Evolutionary conservation across 2,329 filamentous ascomycete species (phyloP), one percentile per base, ranked within the genome.

Genomic region (Curvularia lunata): DNA sequence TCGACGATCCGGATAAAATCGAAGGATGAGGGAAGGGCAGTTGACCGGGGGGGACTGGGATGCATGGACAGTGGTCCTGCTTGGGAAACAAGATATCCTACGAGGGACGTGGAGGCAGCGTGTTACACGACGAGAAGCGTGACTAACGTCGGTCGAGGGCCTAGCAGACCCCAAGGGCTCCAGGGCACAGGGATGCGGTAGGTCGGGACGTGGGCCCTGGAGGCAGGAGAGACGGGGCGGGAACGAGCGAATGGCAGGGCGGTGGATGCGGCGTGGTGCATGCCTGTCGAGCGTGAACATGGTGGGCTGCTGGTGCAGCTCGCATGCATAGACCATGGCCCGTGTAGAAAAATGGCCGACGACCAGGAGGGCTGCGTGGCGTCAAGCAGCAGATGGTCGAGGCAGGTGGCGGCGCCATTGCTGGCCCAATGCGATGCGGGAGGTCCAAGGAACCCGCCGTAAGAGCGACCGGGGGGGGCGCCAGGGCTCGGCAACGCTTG

Each of bases 401-500:
- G 64, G 63, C 68, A 67, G 69, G 71, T 67, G 66, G 64, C 64
- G 66, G 64, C 62, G 64, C 67, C 66, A 70, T 72, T 70, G 75
- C 74, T 77, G 75, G 75, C 65, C 59, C 70, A 69, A 69, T 65
- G 65, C 67, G 54, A 70, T 67, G 67, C 72, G 73, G 73, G 73
- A 76, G 65, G 63, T 67, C 67, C 73, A 73, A 75, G 73, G 75
- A 73, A 70, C 71, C 71, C 62, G 69, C 68, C 65, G 70, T 65
- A 66, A 65, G 54, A 59, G 42, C 34, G 55, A 57, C 71, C 71
- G 66, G 71, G 71, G 71, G 71, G 63, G 70, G 49, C 50, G 66
- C 70, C 71, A 76, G 66, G 70, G 72, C 72, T 77, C 75, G 74
- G 75, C 75, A 77, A 77, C 75, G 75, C 74, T 76, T 76, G 72